Percentiles rank a stretch among this genome's conserved stretches.
Evolutionary conservation across 306 rosid species (phyloP).

Genomic region (Quillaja saponaria): DNA sequence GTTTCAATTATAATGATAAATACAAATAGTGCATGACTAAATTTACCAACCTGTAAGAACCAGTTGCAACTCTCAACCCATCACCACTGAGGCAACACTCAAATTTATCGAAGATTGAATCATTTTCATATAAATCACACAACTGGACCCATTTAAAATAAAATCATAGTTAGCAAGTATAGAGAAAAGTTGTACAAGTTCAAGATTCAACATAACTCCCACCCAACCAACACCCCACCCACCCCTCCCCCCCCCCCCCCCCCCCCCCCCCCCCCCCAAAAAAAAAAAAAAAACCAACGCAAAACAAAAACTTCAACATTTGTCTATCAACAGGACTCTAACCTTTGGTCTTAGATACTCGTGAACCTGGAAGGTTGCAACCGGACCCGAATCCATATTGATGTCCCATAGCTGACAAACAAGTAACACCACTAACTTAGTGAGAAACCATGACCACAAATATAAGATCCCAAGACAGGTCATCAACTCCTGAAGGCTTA

Average conservation of each 20-base stretch:
- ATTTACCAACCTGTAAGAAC: constrained; percentile 83
- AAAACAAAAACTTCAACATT: no score
- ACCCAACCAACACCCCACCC: no score
- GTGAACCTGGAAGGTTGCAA: constrained; percentile 90
- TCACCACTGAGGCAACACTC: constrained; percentile 97
- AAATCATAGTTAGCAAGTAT: constrained; percentile 21
- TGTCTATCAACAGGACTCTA: constrained; percentile 46
- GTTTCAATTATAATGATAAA: constrained; percentile 10
- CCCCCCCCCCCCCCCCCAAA: no score
- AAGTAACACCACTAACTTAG: constrained; percentile 16
- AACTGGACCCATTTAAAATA: constrained; percentile 53
- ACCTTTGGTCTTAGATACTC: constrained; percentile 97
- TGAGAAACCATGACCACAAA: not conserved
- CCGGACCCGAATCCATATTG: constrained; percentile 98
- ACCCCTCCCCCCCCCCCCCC: no score
- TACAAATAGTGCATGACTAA: constrained; percentile 11
- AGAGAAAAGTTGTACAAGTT: constrained; percentile 25
- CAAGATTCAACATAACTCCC: constrained; percentile 15
- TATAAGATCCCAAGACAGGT: no score
- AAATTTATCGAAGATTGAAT: constrained; percentile 92
- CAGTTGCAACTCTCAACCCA: constrained; percentile 87
- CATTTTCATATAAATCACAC: constrained; percentile 96
- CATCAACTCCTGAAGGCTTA: no score
- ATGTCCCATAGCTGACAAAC: constrained; percentile 94
- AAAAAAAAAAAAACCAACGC: no score